Percentiles rank a stretch among this genome's conserved stretches.
These are phyloP conservation scores for Aureobasidium sp. DNA, from an alignment of 2,329 filamentous ascomycete genomes.

Conservation along the genomic window DNA sequence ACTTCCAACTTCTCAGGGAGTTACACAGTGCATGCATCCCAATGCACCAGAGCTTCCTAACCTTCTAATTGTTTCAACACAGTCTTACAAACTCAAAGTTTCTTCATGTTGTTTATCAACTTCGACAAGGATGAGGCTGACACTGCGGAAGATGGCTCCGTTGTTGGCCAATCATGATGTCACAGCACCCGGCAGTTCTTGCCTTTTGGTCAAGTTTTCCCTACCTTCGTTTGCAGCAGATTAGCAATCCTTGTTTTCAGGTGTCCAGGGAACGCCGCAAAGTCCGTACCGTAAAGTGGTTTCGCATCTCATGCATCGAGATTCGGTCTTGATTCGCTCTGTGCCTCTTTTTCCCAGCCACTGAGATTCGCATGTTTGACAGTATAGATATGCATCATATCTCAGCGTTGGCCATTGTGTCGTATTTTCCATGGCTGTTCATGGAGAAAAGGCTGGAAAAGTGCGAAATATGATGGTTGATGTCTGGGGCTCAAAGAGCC, in stretches of 20 bases:
- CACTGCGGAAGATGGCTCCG: not conserved
- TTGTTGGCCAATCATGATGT: not conserved
- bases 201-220: not conserved
- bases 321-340: not conserved
- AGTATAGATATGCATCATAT: not conserved
- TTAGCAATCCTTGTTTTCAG: not conserved
- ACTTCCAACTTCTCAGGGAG: not conserved
- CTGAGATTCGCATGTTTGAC: not conserved
- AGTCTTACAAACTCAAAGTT: not conserved
- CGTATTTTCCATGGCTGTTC: not conserved
- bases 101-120: not conserved
- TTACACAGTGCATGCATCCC: not conserved
- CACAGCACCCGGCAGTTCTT: not conserved
- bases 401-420: not conserved
- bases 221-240: not conserved
- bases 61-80: not conserved
- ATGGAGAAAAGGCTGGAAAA: too few species aligned
- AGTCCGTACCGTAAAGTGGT: not conserved
- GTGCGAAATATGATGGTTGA: not conserved
- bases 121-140: not conserved
- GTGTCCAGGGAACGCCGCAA: not conserved
- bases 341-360: not conserved
- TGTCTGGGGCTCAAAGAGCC: not conserved
- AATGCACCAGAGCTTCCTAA: not conserved
- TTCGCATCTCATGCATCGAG: not conserved